phyloP scores from a whole-genome alignment of 179 eudicot species.

The Spergularia azorica region DNA sequence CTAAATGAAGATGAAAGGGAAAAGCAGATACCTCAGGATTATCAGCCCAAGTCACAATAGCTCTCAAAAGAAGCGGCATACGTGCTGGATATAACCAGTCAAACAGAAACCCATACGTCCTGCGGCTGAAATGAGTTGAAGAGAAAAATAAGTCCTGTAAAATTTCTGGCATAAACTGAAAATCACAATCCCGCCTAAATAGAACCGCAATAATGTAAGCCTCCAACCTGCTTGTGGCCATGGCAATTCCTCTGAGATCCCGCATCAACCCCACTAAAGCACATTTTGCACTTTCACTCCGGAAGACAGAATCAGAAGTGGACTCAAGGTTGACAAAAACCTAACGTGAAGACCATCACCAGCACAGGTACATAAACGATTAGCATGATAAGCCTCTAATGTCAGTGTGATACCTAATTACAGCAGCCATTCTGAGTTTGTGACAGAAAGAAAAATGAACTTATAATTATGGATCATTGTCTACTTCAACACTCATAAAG shows the following conservation, averaged over 20 bases:
- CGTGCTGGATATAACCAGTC: conserved; percentile 92
- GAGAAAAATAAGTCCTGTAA: conserved; percentile 18
- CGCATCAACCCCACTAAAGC: conserved; percentile 86
- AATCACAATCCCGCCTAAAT: not conserved
- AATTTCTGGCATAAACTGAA: not conserved
- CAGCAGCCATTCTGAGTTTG: not conserved
- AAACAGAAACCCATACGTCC: conserved; percentile 79
- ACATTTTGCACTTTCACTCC: conserved; percentile 72
- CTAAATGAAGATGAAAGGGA: not conserved
- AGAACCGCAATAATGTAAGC: not conserved
- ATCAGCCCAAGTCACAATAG: conserved; percentile 79
- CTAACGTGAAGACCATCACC: conserved; percentile 35
- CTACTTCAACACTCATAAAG: not conserved
- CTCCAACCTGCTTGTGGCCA: conserved; percentile 83
- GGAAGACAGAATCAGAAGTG: conserved; percentile 67
- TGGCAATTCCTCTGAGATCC: conserved; percentile 88
- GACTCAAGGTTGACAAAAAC: conserved; percentile 76
- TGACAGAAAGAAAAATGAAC: not conserved
- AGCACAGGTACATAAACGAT: not conserved
- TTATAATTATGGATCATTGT: not conserved
- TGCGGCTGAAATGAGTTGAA: conserved; percentile 58
- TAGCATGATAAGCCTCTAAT: not conserved
- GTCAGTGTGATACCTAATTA: not conserved
- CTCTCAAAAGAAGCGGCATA: conserved; percentile 78
- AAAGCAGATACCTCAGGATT: conserved; percentile 70